These are phyloP conservation scores for Theobroma cacao DNA, from an alignment of 345 rosid species.

Conservation along the genomic window DNA sequence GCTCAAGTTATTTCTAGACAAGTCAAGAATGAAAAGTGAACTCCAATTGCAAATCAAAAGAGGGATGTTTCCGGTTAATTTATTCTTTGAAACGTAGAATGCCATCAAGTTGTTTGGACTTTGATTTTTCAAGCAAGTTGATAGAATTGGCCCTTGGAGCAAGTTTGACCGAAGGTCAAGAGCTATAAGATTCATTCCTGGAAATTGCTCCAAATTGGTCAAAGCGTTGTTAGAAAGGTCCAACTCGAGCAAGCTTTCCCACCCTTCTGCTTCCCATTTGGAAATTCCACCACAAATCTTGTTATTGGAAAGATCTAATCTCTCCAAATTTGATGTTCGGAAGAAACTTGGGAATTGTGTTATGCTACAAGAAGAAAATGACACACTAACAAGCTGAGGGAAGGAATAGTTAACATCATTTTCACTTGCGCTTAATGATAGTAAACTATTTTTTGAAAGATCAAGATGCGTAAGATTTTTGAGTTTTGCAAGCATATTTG, in stretches of 20 bases:
- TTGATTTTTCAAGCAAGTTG: not conserved
- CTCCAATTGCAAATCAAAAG: conserved; percentile 15
- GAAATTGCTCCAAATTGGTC: not conserved
- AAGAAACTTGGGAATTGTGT: not conserved
- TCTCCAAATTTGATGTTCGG: too few species aligned
- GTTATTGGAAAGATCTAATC: not conserved
- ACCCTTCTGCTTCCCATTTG: not conserved
- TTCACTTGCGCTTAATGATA: not conserved
- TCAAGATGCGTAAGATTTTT: not conserved
- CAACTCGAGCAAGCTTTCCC: not conserved
- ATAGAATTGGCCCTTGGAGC: conserved; percentile 6
- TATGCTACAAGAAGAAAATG: not conserved
- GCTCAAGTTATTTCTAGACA: conserved; percentile 23
- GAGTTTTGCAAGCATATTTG: not conserved
- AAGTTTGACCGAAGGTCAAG: conserved; percentile 15
- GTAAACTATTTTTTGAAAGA: not conserved
- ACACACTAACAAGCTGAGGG: not conserved
- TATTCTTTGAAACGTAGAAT: conserved; percentile 11
- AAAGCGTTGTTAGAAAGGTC: not conserved
- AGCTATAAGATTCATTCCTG: not conserved
- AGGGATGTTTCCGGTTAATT: conserved; percentile 12
- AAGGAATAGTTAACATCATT: not conserved
- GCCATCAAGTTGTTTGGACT: not conserved
- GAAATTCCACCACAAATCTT: not conserved
- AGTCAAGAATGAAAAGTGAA: not conserved